Evolutionary conservation across 2,329 filamentous ascomycete genomes (phyloP).

Genomic region (Pezicula carpinea): DNA sequence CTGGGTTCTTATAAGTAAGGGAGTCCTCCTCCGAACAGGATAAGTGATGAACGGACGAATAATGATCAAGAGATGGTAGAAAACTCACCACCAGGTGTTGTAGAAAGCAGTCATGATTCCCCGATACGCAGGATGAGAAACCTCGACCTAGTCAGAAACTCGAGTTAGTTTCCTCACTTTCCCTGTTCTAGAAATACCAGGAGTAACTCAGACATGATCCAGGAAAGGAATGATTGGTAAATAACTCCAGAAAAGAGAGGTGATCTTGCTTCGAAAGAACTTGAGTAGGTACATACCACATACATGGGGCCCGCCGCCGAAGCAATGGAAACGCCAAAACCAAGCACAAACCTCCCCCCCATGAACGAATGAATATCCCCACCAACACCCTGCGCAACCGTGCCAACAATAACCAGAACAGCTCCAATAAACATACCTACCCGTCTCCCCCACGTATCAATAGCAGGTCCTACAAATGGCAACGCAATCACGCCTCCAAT

Average conservation of each 20-base stretch:
- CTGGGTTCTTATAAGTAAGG: conserved; percentile 29
- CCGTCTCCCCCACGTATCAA: conserved; percentile 42
- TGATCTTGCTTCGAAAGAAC: too few relatives aligned
- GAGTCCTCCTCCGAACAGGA: conserved; percentile 1
- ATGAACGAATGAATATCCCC: conserved; percentile 35
- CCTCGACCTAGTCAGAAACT: too few relatives aligned
- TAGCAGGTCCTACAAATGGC: conserved; percentile 40
- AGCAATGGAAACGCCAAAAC: conserved; percentile 46
- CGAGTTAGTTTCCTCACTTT: too few relatives aligned
- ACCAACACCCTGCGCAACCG: conserved; percentile 36
- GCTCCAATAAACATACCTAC: conserved; percentile 41
- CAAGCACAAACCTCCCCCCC: conserved; percentile 54
- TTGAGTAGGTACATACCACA: too few relatives aligned
- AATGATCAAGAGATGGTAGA: too few relatives aligned
- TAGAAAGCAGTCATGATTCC: conserved; percentile 33
- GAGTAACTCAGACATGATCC: too few relatives aligned
- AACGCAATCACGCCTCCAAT: conserved; percentile 43
- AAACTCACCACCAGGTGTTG: conserved; percentile 22
- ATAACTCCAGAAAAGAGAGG: too few relatives aligned
- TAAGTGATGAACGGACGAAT: neutral
- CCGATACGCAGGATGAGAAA: conserved; percentile 39
- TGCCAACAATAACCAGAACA: conserved; percentile 37
- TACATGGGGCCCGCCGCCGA: conserved; percentile 41
- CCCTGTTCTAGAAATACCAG: too few relatives aligned
- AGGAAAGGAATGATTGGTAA: too few relatives aligned